Conservation (phyloP, 371 early-diverging fungal genomes). For the Mucor saturninus region DNA sequence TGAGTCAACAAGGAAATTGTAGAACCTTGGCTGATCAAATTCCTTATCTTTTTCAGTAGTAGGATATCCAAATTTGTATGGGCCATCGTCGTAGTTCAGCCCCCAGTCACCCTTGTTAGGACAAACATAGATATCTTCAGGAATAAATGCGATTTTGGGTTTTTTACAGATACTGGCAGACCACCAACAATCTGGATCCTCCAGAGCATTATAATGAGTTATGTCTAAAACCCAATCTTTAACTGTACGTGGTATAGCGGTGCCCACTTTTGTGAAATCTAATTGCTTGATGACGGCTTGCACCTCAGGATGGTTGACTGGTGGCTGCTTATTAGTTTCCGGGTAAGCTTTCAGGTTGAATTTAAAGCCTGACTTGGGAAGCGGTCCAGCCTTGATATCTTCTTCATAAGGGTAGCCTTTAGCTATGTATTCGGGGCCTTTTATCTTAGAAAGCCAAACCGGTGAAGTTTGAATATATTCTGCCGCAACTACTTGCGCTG, state of each 20-base stretch:
- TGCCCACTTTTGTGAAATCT: slow-evolving; percentile 55
- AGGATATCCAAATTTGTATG: slow-evolving; percentile 30
- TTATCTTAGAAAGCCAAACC: slow-evolving; percentile 33
- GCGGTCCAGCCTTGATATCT: slow-evolving; percentile 23
- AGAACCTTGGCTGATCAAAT: slow-evolving; percentile 43
- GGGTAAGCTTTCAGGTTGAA: slow-evolving; percentile 38
- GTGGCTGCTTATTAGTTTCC: slow-evolving; percentile 29
- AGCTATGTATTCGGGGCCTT: slow-evolving; percentile 24
- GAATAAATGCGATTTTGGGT: slow-evolving; percentile 32
- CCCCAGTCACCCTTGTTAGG: slow-evolving; percentile 40
- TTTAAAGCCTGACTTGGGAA: slow-evolving; percentile 11
- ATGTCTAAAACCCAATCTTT: slow-evolving; percentile 35
- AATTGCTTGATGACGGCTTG: slow-evolving; percentile 47
- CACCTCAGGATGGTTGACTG: slow-evolving; percentile 50
- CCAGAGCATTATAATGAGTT: slow-evolving; percentile 29
- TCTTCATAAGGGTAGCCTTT: slow-evolving; percentile 29
- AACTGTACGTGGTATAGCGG: slow-evolving; percentile 29
- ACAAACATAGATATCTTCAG: slow-evolving; percentile 34
- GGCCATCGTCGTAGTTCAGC: slow-evolving; percentile 42
- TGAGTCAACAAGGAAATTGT: slow-evolving; percentile 37
- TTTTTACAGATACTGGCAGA: slow-evolving; percentile 29
- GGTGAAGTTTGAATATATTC: slow-evolving; percentile 35
- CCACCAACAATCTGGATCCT: slow-evolving; percentile 42
- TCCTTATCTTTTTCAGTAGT: slow-evolving; percentile 19
- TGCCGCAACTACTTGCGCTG: background rate